These are phyloP conservation scores for Xylona heveae DNA, from an alignment of 495 filamentous ascomycete species.

Conservation along the genomic window DNA sequence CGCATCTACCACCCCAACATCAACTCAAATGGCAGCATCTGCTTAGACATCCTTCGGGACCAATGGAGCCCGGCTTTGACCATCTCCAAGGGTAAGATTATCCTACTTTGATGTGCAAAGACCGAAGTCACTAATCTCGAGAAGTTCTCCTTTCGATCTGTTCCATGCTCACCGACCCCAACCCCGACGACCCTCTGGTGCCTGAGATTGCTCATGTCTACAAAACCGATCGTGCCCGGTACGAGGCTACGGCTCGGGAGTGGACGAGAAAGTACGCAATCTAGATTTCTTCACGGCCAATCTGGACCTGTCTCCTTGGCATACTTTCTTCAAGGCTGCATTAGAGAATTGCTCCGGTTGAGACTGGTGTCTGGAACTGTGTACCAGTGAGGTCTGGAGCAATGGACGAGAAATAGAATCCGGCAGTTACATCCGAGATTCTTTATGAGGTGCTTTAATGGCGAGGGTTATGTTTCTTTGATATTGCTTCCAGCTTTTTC, in stretches of 20 bases:
- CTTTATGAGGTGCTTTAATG: no score
- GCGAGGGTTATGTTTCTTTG: no score
- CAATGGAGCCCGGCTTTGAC: slow-evolving; percentile 98
- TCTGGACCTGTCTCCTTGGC: neutral
- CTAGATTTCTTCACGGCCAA: slow-evolving; percentile 16
- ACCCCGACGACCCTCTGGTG: slow-evolving; percentile 94
- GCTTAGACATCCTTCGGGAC: slow-evolving; percentile 90
- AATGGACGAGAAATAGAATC: no score
- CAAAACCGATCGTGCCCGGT: slow-evolving; percentile 91
- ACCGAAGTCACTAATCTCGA: neutral
- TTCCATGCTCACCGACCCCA: slow-evolving; percentile 98
- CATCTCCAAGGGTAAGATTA: slow-evolving; percentile 75
- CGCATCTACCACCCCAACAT: slow-evolving; percentile 99
- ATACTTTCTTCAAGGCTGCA: neutral
- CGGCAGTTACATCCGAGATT: no score
- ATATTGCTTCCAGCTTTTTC: no score
- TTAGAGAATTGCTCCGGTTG: neutral
- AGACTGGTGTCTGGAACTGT: no score
- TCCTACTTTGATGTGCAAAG: neutral
- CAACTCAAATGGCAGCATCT: slow-evolving; percentile 99
- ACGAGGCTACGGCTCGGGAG: slow-evolving; percentile 91
- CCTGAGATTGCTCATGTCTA: slow-evolving; percentile 98
- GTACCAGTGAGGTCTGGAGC: no score
- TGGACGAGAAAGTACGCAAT: slow-evolving; percentile 99
- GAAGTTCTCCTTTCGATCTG: slow-evolving; percentile 93